These are phyloP conservation scores for Ensete glaucum DNA, from an alignment of 176 grass and related monocot genomes.

Conservation along the genomic window DNA sequence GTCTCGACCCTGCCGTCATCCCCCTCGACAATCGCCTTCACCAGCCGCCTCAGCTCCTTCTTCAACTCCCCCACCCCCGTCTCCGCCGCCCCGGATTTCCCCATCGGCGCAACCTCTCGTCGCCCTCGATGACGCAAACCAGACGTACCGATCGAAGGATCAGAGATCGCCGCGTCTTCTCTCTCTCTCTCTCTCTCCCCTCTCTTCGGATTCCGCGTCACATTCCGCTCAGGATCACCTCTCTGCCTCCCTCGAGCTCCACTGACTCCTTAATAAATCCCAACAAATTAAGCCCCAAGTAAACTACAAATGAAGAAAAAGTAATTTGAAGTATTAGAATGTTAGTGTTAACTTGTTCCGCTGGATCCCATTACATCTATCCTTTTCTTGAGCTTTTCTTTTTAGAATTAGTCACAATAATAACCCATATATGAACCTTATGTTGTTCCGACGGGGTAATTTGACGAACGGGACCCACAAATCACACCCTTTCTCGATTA, in stretches of 20 bases:
- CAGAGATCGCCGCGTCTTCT: background rate
- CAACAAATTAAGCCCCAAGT: background rate
- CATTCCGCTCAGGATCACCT: background rate
- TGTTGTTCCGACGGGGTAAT: background rate
- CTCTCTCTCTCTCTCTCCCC: too few relatives aligned
- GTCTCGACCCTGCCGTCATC: slow-evolving; percentile 2
- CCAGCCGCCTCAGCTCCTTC: slow-evolving; percentile 15
- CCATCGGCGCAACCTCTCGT: background rate
- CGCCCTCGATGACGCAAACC: background rate
- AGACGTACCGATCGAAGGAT: background rate
- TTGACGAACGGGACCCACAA: background rate
- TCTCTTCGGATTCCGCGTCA: background rate
- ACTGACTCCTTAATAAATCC: background rate
- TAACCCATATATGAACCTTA: background rate
- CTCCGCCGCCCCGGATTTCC: slow-evolving; percentile 2
- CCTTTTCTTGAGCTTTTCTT: too few relatives aligned
- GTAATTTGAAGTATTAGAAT: background rate
- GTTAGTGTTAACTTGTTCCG: background rate
- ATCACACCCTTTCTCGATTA: background rate
- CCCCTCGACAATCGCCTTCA: background rate
- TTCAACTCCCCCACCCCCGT: background rate
- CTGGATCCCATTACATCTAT: background rate
- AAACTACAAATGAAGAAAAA: background rate
- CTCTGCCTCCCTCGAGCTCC: background rate
- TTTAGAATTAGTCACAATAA: background rate